These are phyloP conservation scores for Melastoma malabathricum DNA, from an alignment of 345 rosid genomes.

Conservation along the genomic window DNA sequence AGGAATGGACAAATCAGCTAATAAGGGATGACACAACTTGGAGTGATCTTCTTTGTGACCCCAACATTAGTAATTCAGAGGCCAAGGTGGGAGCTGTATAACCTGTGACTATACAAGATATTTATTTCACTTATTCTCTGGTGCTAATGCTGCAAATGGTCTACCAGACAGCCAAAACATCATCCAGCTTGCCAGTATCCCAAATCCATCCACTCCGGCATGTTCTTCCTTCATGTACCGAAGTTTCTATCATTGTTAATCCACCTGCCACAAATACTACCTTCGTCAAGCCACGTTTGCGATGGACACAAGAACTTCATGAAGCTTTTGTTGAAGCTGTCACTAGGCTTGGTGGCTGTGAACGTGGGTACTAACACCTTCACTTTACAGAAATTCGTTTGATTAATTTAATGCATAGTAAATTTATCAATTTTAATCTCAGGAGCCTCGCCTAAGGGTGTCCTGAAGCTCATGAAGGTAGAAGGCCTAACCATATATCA, in stretches of 20 bases:
- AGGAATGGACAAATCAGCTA: slow-evolving; percentile 78
- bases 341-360: slow-evolving; percentile 72
- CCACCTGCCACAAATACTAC: slow-evolving; percentile 40
- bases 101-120: slow-evolving; percentile 3
- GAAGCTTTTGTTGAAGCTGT: slow-evolving; percentile 91
- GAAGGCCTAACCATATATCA: slow-evolving; percentile 82
- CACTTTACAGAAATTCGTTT: no score
- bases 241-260: slow-evolving; percentile 28
- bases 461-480: slow-evolving; percentile 78
- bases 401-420: not conserved
- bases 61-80: slow-evolving; percentile 26
- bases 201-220: slow-evolving; percentile 29
- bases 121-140: slow-evolving; percentile 14
- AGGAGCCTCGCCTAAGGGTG: slow-evolving; percentile 92
- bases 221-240: slow-evolving; percentile 42
- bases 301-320: slow-evolving; percentile 91
- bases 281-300: slow-evolving; percentile 71
- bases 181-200: slow-evolving; percentile 19
- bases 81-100: slow-evolving; percentile 37
- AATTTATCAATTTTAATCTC: slow-evolving; percentile 4
- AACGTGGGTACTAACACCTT: slow-evolving; percentile 27
- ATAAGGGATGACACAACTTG: slow-evolving; percentile 49
- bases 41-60: slow-evolving; percentile 52
- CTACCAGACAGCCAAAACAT: slow-evolving; percentile 34
- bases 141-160: slow-evolving; percentile 27